phyloP scores from a whole-genome alignment of 129 eudicot species.

The Scalesia atractyloides region DNA sequence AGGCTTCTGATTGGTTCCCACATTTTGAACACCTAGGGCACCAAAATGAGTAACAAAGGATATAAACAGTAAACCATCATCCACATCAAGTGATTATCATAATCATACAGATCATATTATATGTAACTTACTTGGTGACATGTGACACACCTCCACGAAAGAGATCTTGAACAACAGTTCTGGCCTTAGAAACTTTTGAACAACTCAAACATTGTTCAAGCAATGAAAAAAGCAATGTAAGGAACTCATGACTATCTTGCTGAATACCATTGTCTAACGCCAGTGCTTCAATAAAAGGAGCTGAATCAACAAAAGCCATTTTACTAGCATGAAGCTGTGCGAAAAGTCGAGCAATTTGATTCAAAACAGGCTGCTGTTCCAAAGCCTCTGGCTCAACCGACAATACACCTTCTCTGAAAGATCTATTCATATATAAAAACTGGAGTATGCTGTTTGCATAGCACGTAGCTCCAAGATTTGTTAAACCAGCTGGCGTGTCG shows the following conservation, averaged over 20 bases:
- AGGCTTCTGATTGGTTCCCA: constrained; percentile 92
- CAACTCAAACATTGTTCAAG: constrained; percentile 88
- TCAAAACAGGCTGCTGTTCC: constrained; percentile 70
- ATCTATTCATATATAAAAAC: constrained; percentile 81
- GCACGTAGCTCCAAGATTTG: constrained; percentile 96
- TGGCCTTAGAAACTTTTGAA: constrained; percentile 66
- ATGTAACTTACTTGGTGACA: constrained; percentile 68
- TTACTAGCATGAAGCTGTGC: constrained; percentile 89
- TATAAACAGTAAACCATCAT: neutral
- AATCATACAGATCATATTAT: constrained; percentile 4
- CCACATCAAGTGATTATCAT: constrained; percentile 3
- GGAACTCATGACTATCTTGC: constrained; percentile 97
- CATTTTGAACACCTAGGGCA: constrained; percentile 83
- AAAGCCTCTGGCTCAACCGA: constrained; percentile 77
- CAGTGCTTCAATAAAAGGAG: constrained; percentile 87
- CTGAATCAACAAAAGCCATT: constrained; percentile 84
- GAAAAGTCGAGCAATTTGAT: constrained; percentile 84
- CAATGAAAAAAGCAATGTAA: constrained; percentile 87
- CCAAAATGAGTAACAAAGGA: constrained; percentile 22
- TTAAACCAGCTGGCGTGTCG: constrained; percentile 83
- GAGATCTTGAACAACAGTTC: constrained; percentile 87
- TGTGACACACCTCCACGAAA: constrained; percentile 98
- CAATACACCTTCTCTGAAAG: constrained; percentile 81
- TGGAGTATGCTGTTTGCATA: constrained; percentile 99
- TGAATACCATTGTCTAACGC: constrained; percentile 96